Base-by-base conservation (phyloP, 2,329 filamentous ascomycete species). In the Incumbomyces lentus region DNA sequence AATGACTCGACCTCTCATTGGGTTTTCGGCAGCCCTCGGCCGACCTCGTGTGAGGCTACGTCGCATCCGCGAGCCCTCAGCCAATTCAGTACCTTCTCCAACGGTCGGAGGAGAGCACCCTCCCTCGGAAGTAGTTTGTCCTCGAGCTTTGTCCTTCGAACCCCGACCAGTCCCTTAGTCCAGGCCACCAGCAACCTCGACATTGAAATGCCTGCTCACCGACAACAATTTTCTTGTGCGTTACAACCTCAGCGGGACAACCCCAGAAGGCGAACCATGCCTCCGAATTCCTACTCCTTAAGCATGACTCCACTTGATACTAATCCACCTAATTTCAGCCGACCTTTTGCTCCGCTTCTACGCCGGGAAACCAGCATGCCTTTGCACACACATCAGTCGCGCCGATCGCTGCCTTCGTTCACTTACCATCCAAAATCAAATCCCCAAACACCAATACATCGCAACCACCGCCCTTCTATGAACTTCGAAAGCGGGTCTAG, bases 111-210 rank as follows among this genome's bases (percentile, higher is more conserved):
- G 13, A 46, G 70, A 17, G 68, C 74, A 14, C 81, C 82, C 6
- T 81, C 79, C 1, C 59, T 84, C 8, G 82, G 81, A 2, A 87
- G 82, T 6, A 84, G 86, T 1, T 72, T 85, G 12, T 82, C 84
- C 0, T 84, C 81, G 1, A 88, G 79, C 56, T 95, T 95, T 62
- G 74, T 84, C 29, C 84, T 94, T 51, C 84, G 90, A 64, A 79
- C 86, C 2, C 90, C 92, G 0, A 96, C 92, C 2, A 96, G 89
- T 58, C 92, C 92, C 12, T 71, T 98, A 10, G 89, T 93, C 1
- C 82, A 95, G 59, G 87, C 88, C 35, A 80, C 87, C 58, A 93
- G 82, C 65, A 92, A 89, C 55, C 82, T 86, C 6, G 86, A 92
- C 55, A 60, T 83, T 17, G 81, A 86, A 48, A 70, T 83, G 40